Conservation (phyloP, 1,284 basidiomycete genomes). For the Naganishia sp. region DNA sequence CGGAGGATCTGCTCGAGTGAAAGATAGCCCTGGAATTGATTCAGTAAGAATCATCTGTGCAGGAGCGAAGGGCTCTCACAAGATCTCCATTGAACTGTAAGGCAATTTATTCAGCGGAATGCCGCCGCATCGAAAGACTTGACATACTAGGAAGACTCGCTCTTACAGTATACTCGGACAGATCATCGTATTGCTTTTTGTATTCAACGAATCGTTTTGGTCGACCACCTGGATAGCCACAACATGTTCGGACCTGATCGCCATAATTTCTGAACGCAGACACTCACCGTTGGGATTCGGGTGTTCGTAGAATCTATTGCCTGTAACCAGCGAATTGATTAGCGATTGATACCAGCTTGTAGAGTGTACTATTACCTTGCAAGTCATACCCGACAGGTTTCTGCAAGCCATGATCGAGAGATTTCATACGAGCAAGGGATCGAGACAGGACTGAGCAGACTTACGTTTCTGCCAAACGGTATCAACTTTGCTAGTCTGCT, state of each 20-base stretch:
- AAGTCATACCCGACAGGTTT: slow-evolving; percentile 30
- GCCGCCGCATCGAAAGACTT: background rate
- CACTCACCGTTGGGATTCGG: slow-evolving; percentile 27
- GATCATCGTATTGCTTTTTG: slow-evolving; percentile 26
- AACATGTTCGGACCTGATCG: too few species aligned
- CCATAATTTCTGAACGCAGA: too few species aligned
- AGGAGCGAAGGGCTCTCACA: slow-evolving; percentile 12
- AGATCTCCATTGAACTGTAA: slow-evolving; percentile 30
- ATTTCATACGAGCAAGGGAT: background rate
- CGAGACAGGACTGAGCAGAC: background rate
- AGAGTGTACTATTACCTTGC: background rate
- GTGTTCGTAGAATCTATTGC: slow-evolving; percentile 29
- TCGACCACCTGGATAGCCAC: slow-evolving; percentile 12
- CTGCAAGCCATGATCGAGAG: background rate
- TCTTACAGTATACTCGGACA: slow-evolving; percentile 26
- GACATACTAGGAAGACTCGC: slow-evolving; percentile 25
- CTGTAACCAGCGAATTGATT: background rate
- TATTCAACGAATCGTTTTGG: slow-evolving; percentile 30
- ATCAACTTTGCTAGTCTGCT: slow-evolving; percentile 25
- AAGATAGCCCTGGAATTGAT: slow-evolving; percentile 20
- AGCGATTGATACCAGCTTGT: background rate
- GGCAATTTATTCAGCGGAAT: background rate
- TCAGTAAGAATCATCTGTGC: background rate
- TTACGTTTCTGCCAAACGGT: slow-evolving; percentile 27
- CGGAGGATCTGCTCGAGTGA: slow-evolving; percentile 25